Conservation (phyloP, 805 yeast species). For the Dipodascus geniculatus region DNA sequence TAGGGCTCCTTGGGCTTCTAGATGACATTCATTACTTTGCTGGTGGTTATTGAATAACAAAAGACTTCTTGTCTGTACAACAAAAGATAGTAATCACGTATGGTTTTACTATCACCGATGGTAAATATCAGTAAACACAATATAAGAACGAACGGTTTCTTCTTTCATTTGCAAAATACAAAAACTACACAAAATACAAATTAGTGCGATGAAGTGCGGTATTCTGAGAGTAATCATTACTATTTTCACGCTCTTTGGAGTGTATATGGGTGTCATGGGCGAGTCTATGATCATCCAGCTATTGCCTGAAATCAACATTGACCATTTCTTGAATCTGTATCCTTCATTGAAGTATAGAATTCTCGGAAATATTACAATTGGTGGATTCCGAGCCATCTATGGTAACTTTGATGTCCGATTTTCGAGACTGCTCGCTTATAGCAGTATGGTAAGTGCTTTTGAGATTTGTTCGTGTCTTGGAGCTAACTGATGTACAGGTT, state of each 20-base stretch:
- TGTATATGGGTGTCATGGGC: constrained; percentile 3
- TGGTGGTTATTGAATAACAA: neutral
- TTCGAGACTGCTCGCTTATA: constrained; percentile 9
- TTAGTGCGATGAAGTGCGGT: neutral
- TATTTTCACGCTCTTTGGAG: neutral
- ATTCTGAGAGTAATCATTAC: neutral
- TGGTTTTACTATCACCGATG: neutral
- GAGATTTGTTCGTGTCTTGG: neutral
- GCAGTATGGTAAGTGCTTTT: constrained; percentile 10
- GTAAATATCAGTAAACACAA: no score
- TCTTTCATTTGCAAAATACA: no score
- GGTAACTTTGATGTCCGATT: constrained; percentile 14
- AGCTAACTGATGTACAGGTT: constrained; percentile 24
- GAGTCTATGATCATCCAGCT: constrained; percentile 13
- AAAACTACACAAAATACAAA: no score
- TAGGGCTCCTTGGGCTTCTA: constrained; percentile 12
- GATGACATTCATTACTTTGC: neutral
- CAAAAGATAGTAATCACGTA: neutral
- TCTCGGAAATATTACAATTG: constrained; percentile 10
- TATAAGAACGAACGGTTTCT: no score
- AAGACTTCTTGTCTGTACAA: neutral
- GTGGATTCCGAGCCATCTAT: constrained; percentile 14
- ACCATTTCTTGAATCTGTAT: constrained; percentile 12
- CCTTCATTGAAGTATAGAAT: constrained; percentile 11
- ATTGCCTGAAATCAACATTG: constrained; percentile 12